Conservation (phyloP, 2,329 filamentous ascomycete species). For the Clarireedia monteithiana region DNA sequence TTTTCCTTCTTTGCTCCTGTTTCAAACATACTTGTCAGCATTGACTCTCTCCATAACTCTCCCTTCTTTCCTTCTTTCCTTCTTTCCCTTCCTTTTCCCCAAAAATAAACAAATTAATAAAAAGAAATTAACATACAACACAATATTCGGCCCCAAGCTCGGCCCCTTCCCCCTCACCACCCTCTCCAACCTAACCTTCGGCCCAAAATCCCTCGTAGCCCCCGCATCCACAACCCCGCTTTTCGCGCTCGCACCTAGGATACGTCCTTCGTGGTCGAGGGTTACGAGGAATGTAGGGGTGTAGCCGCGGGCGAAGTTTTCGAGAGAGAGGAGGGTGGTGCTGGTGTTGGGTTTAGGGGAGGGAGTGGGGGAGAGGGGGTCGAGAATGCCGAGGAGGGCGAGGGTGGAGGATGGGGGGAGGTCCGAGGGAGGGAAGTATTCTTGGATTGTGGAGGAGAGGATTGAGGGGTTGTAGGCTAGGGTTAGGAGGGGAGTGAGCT, state of each 20-base stretch:
- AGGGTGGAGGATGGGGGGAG: conserved; percentile 16
- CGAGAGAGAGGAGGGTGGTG: conserved; percentile 45
- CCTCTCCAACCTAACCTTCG: conserved; percentile 45
- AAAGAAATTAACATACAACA: conserved; percentile 32
- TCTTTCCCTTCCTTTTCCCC: background rate
- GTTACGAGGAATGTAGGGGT: conserved; percentile 48
- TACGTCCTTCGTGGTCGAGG: conserved; percentile 37
- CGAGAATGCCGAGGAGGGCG: background rate
- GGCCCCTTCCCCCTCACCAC: conserved; percentile 45
- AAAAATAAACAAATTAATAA: too few relatives aligned
- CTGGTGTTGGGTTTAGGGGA: conserved; percentile 43
- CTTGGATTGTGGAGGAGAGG: conserved; percentile 38
- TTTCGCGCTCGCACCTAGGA: conserved; percentile 44
- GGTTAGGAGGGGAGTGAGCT: conserved; percentile 42
- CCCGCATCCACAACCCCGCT: conserved; percentile 56
- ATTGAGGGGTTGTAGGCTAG: conserved; percentile 45
- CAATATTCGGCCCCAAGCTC: conserved; percentile 55
- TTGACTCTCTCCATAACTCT: background rate
- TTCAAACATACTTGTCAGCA: too few relatives aligned
- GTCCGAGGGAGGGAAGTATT: conserved; percentile 50
- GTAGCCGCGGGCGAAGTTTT: conserved; percentile 55
- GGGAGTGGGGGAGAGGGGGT: background rate
- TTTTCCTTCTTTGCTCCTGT: conserved; percentile 45
- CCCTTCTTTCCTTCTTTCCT: background rate
- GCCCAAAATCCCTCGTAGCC: conserved; percentile 57